These are phyloP conservation scores for Colletotrichum musae DNA, from an alignment of 2,329 filamentous ascomycete species.

Conservation along the genomic window DNA sequence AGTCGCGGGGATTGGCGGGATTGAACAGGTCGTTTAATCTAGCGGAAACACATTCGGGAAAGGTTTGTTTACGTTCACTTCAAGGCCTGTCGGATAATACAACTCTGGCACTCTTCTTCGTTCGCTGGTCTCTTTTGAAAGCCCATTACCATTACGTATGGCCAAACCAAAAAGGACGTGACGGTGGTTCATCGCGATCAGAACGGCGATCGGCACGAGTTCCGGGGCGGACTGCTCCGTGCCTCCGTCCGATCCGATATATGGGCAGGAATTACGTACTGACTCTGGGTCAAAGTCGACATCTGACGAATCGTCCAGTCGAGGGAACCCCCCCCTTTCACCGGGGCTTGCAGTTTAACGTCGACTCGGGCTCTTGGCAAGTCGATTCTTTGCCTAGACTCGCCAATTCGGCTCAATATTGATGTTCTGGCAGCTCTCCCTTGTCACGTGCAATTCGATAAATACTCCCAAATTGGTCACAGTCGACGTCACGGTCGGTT, in stretches of 20 bases:
- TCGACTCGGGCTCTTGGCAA: neutral
- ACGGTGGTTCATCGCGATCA: neutral
- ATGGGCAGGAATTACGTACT: constrained; percentile 9
- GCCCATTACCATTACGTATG: neutral
- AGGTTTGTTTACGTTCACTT: neutral
- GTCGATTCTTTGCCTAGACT: neutral
- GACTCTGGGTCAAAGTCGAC: neutral
- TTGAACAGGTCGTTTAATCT: neutral
- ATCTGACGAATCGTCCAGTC: neutral
- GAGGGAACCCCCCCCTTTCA: no score
- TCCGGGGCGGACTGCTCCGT: constrained; percentile 4
- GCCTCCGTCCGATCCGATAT: neutral
- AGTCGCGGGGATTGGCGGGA: constrained; percentile 14
- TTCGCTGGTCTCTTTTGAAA: neutral
- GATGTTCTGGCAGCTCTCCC: neutral
- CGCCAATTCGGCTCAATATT: neutral
- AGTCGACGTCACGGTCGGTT: neutral
- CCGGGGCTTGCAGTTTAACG: no score
- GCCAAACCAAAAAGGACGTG: neutral
- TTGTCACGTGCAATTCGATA: neutral
- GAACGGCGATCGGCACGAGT: neutral
- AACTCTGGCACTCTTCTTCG: no score
- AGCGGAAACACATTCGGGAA: neutral
- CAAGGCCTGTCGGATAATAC: neutral
- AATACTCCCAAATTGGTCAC: neutral